Evolutionary conservation across 768 basidiomycete species (phyloP), one percentile per base, ranked within the genome.

Genomic region (Boletus patriciae): DNA sequence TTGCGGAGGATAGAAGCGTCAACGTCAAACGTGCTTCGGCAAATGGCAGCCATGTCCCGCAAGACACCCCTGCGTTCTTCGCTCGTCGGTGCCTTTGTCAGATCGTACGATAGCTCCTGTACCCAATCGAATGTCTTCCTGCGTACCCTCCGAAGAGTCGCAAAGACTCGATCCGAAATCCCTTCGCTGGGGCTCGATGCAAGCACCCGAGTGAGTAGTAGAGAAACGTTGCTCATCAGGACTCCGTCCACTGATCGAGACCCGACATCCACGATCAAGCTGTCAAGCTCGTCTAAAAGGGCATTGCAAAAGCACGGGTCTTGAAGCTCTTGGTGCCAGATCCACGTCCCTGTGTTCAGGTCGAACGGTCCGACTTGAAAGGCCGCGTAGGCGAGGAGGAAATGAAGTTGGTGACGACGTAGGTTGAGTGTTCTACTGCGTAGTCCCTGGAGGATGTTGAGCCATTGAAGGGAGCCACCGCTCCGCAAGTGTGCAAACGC

Each of bases 291-390:
- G 5, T 42, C 41, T 13, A 42, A 21, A 6, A 42, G 13, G 34
- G 34, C 13, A 13, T 42, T 3, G 41, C 41, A 42, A 6, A 42
- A 42, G 10, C 0, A 42, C 13, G 38, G 3, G 9, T 38, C 38
- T n/a, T 38, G 38, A 38, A 38, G 38, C 38, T 38, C 38, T n/a
- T n/a, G n/a, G n/a, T n/a, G n/a, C n/a, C n/a, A n/a, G n/a, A n/a
- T n/a, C n/a, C n/a, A n/a, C n/a, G n/a, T n/a, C n/a, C n/a, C n/a
- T n/a, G n/a, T n/a, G n/a, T n/a, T n/a, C n/a, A n/a, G n/a, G n/a
- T n/a, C n/a, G 4, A 80, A 50, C 2, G 81, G 62, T 25, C 40
- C 46, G 2, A 49, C 53, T 19, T 49, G 38, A 23, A 33, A 42
- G 6, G 7, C 12, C 3, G 41, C 19, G 6, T 21, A 12, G 12